Evolutionary conservation across 2,329 filamentous ascomycete species (phyloP).

Genomic region (Capronia epimyces): DNA sequence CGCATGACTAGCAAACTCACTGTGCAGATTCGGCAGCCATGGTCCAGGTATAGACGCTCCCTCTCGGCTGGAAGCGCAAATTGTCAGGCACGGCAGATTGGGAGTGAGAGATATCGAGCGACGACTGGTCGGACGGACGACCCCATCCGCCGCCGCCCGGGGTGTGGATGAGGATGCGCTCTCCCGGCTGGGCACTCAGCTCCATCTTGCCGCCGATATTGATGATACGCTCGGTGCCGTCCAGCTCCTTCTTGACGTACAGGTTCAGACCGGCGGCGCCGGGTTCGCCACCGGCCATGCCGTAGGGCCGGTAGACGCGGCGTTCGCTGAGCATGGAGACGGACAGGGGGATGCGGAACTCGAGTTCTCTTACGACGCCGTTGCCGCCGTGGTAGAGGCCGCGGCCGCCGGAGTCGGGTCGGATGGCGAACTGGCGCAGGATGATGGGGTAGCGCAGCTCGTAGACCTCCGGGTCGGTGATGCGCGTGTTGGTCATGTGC

Average conservation of each 20-base stretch:
- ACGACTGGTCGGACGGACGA: background rate
- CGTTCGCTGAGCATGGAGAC: constrained; percentile 40
- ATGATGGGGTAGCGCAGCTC: constrained; percentile 71
- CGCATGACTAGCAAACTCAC: too few species aligned
- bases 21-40: constrained; percentile 3
- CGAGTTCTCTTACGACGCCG: constrained; percentile 71
- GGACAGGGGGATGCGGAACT: constrained; percentile 71
- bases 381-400: constrained; percentile 66
- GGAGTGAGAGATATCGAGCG: background rate
- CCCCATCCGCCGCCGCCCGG: constrained; percentile 38
- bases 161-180: constrained; percentile 34
- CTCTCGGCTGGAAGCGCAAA: background rate
- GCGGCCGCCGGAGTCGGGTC: constrained; percentile 56
- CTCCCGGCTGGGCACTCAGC: constrained; percentile 30
- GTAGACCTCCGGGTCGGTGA: constrained; percentile 73
- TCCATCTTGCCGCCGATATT: constrained; percentile 27
- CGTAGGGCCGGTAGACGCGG: constrained; percentile 25
- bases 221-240: constrained; percentile 18
- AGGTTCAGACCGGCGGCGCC: constrained; percentile 23
- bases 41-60: background rate
- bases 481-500: constrained; percentile 84
- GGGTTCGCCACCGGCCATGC: constrained; percentile 25
- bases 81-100: background rate
- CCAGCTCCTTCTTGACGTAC: constrained; percentile 19
- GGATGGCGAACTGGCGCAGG: constrained; percentile 62